These are phyloP conservation scores for Fusarium bulbicola DNA, from an alignment of 2,329 filamentous ascomycete species.

Conservation along the genomic window DNA sequence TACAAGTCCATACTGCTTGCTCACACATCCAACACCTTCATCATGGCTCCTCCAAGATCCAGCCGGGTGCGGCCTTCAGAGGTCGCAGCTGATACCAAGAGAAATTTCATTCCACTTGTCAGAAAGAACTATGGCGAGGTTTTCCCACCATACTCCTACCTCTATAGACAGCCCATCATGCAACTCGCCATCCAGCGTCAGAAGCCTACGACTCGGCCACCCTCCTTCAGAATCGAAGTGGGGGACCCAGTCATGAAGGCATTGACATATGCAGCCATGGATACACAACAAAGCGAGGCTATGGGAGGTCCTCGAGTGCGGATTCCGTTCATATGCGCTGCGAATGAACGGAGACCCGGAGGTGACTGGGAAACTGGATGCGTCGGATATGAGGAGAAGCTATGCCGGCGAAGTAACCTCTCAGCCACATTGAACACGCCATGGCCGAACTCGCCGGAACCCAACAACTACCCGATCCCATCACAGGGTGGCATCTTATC, in stretches of 20 bases:
- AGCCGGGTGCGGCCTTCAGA: conserved; percentile 59
- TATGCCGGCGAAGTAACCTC: conserved; percentile 78
- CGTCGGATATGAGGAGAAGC: conserved; percentile 66
- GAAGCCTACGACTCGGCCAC: conserved; percentile 50
- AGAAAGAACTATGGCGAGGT: conserved; percentile 62
- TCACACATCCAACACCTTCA: not conserved
- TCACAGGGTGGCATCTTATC: conserved; percentile 76
- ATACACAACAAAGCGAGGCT: conserved; percentile 50
- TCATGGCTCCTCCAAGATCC: conserved; percentile 48
- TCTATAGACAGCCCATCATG: conserved; percentile 61
- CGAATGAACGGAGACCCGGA: conserved; percentile 79
- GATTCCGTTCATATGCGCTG: conserved; percentile 75
- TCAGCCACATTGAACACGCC: conserved; percentile 73
- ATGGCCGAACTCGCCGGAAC: conserved; percentile 56
- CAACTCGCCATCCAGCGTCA: conserved; percentile 54
- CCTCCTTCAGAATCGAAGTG: conserved; percentile 60
- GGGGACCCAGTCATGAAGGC: conserved; percentile 70
- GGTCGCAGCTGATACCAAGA: conserved; percentile 78
- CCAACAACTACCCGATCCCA: conserved; percentile 75
- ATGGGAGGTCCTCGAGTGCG: conserved; percentile 47
- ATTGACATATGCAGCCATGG: conserved; percentile 61
- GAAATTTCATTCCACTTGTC: conserved; percentile 72
- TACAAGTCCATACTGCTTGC: conserved; percentile 1
- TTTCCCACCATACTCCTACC: conserved; percentile 67
- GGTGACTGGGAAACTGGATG: conserved; percentile 80